These are phyloP conservation scores for Corylus americana DNA, from an alignment of 306 rosid species.

Conservation along the genomic window DNA sequence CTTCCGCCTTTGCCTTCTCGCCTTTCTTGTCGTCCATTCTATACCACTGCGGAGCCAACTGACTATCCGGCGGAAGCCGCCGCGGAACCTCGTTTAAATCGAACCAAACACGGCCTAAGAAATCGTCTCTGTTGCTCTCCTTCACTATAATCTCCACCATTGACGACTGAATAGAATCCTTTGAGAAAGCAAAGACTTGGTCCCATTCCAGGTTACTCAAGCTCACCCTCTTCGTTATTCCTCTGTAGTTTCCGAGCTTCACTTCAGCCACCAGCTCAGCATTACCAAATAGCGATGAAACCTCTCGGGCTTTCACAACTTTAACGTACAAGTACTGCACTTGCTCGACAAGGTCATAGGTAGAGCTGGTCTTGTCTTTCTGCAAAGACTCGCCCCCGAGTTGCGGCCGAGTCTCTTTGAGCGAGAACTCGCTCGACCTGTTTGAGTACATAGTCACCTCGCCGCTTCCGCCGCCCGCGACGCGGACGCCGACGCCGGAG, in stretches of 20 bases:
- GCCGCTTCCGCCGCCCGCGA: conserved; percentile 18
- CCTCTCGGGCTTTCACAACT: conserved; percentile 45
- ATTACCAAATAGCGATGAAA: conserved; percentile 40
- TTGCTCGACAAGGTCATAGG: conserved; percentile 67
- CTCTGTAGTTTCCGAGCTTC: conserved; percentile 63
- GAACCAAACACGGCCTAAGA: conserved; percentile 54
- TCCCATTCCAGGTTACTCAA: conserved; percentile 44
- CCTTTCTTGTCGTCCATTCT: conserved; percentile 66
- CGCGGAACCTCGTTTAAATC: conserved; percentile 60
- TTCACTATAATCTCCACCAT: conserved; percentile 54
- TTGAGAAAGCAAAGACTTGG: conserved; percentile 63
- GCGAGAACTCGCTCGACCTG: conserved; percentile 48
- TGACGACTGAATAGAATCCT: conserved; percentile 58
- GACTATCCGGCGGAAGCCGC: conserved; percentile 62
- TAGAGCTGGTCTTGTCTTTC: conserved; percentile 56
- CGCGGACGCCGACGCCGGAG: conserved; percentile 12
- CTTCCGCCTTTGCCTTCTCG: conserved; percentile 46
- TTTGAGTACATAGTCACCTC: conserved; percentile 26
- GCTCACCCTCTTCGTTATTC: conserved; percentile 48
- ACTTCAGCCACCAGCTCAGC: conserved; percentile 60
- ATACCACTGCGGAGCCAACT: conserved; percentile 68
- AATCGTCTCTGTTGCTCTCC: conserved; percentile 54
- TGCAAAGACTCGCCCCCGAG: conserved; percentile 58
- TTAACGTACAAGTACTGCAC: conserved; percentile 60
- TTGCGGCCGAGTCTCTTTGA: conserved; percentile 58